phyloP scores from a whole-genome alignment of 106 monocot genomes.

The Cymbidium sinense region DNA sequence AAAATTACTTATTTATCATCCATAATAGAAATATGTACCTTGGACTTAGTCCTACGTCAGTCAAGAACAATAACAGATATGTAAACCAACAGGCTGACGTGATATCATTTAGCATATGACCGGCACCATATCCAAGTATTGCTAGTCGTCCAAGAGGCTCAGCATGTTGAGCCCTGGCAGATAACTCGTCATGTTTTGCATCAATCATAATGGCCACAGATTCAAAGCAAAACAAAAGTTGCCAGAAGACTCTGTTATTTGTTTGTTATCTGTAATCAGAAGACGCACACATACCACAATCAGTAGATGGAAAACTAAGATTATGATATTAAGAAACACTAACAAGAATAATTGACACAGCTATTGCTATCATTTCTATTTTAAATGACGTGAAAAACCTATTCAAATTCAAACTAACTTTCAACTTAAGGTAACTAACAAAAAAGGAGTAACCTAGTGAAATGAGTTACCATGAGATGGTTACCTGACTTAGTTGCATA shows the following conservation, averaged over 20 bases:
- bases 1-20: not conserved
- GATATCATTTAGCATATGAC: constrained; percentile 93
- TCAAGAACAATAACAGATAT: constrained; percentile 81
- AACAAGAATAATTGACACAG: not conserved
- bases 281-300: not conserved
- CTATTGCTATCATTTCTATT: not conserved
- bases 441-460: not conserved
- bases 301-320: not conserved
- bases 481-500: not conserved
- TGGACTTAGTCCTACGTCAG: constrained; percentile 76
- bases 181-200: constrained; percentile 14
- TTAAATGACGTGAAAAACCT: not conserved
- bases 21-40: constrained; percentile 35
- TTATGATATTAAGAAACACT: not conserved
- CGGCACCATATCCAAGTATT: constrained; percentile 68
- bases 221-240: constrained; percentile 2
- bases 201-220: constrained; percentile 24
- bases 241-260: not conserved
- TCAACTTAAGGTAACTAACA: not conserved
- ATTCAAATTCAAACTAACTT: not conserved
- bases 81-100: constrained; percentile 97
- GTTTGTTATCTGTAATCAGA: not conserved
- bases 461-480: not conserved
- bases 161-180: constrained; percentile 17
- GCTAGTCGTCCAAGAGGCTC: constrained; percentile 47